Evolutionary conservation across 495 filamentous ascomycete genomes (phyloP).

Genomic region (Penicillium cataractarum): DNA sequence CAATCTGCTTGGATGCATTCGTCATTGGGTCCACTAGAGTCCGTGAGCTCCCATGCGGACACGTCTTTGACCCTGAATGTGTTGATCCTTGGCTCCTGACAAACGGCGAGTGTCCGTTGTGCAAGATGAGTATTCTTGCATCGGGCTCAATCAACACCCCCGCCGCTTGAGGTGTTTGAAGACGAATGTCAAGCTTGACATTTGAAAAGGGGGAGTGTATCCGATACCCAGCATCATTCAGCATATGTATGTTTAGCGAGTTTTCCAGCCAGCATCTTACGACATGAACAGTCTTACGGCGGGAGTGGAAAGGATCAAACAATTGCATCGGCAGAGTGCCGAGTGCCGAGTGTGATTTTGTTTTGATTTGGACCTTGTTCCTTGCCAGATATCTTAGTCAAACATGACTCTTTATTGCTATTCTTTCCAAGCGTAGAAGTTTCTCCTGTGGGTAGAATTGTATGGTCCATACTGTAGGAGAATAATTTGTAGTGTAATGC

Average conservation of each 20-base stretch:
- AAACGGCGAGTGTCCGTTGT: slow-evolving; percentile 84
- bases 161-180: slow-evolving; percentile 19
- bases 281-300: background rate
- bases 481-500: background rate
- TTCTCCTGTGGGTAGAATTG: background rate
- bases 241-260: slow-evolving; percentile 6
- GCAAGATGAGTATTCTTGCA: slow-evolving; percentile 73
- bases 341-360: too few species aligned
- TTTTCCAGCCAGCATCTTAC: background rate
- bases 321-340: background rate
- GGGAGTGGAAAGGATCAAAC: background rate
- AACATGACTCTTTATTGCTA: background rate
- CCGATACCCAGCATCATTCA: slow-evolving; percentile 5
- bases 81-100: slow-evolving; percentile 77
- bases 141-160: slow-evolving; percentile 66
- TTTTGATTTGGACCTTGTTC: background rate
- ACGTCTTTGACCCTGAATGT: slow-evolving; percentile 90
- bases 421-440: too few species aligned
- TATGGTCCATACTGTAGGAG: background rate
- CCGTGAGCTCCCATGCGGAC: slow-evolving; percentile 82
- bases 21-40: slow-evolving; percentile 66
- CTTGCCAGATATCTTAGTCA: background rate
- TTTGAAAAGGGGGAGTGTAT: background rate
- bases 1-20: slow-evolving; percentile 86
- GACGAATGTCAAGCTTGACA: background rate